Evolutionary conservation across 1,284 basidiomycete species (phyloP).

Genomic region (Melampsora abietis-canadensis): DNA sequence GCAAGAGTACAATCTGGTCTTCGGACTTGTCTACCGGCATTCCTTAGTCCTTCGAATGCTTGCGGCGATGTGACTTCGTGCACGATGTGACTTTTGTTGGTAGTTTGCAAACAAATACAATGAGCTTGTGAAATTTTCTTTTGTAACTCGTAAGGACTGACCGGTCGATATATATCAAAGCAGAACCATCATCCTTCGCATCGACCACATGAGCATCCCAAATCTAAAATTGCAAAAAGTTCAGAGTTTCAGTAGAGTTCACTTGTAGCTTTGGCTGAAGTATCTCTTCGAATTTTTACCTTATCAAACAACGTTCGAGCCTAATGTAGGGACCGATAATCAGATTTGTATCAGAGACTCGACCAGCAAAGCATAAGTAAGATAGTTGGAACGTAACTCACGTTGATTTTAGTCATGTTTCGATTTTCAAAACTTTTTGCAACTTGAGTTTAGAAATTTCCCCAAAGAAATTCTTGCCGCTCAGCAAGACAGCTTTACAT

Average conservation of each 20-base stretch:
- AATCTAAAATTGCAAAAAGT: constrained; percentile 9
- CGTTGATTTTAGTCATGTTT: too few species aligned
- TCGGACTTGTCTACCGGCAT: constrained; percentile 75
- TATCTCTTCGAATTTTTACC: not conserved
- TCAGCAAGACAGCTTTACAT: too few species aligned
- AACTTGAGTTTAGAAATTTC: too few species aligned
- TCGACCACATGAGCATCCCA: constrained; percentile 40
- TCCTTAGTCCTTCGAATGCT: constrained; percentile 87
- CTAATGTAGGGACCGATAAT: not conserved
- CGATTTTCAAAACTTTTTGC: too few species aligned
- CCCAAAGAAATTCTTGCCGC: too few species aligned
- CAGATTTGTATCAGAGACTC: too few species aligned
- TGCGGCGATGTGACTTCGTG: constrained; percentile 96
- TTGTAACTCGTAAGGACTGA: constrained; percentile 49
- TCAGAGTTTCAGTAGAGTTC: not conserved
- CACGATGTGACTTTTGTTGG: constrained; percentile 71
- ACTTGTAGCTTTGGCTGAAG: not conserved
- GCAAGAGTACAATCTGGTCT: constrained; percentile 90
- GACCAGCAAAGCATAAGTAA: too few species aligned
- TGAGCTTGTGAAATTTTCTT: not conserved
- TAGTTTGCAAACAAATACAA: constrained; percentile 10
- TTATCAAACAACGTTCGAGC: constrained; percentile 34
- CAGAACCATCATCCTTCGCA: constrained; percentile 60
- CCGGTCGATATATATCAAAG: constrained; percentile 90
- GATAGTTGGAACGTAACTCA: too few species aligned